Conservation (phyloP, 1,284 basidiomycete species). For the Uromyces viciae-fabae region DNA sequence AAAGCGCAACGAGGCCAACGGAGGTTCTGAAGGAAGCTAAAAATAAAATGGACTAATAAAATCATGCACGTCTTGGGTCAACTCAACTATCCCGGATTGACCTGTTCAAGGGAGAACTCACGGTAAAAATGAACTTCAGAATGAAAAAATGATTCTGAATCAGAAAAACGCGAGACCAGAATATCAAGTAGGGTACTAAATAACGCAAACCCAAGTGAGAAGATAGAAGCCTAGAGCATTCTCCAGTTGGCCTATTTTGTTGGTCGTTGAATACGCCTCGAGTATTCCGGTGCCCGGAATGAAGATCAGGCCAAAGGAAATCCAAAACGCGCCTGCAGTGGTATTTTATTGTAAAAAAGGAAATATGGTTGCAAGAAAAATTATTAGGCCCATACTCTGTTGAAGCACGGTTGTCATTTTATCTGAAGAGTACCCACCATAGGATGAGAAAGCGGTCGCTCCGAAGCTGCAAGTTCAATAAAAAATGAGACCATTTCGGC, state of each 20-base stretch:
- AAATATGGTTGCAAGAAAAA: no score
- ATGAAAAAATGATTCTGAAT: not conserved
- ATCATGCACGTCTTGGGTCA: no score
- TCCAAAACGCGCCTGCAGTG: no score
- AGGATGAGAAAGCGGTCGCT: slow-evolving; percentile 59
- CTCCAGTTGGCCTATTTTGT: slow-evolving; percentile 57
- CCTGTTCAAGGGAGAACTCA: no score
- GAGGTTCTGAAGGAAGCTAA: slow-evolving; percentile 67
- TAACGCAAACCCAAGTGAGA: slow-evolving; percentile 45
- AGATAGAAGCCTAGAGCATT: slow-evolving; percentile 58
- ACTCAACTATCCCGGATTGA: no score
- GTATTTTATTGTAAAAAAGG: no score
- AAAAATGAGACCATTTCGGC: no score
- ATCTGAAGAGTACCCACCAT: slow-evolving; percentile 1
- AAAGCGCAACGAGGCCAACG: slow-evolving; percentile 65
- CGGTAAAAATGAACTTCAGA: slow-evolving; percentile 70
- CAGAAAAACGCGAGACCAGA: no score
- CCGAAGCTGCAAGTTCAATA: slow-evolving; percentile 61
- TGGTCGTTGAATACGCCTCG: slow-evolving; percentile 53
- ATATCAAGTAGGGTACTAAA: no score
- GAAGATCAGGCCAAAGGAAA: slow-evolving; percentile 52
- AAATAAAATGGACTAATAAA: slow-evolving; percentile 52
- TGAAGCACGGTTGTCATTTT: no score
- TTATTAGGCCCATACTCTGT: no score
- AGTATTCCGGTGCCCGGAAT: slow-evolving; percentile 59